Evolutionary conservation across 495 filamentous ascomycete genomes (phyloP).

Genomic region (Aspergillus olivimuriae): DNA sequence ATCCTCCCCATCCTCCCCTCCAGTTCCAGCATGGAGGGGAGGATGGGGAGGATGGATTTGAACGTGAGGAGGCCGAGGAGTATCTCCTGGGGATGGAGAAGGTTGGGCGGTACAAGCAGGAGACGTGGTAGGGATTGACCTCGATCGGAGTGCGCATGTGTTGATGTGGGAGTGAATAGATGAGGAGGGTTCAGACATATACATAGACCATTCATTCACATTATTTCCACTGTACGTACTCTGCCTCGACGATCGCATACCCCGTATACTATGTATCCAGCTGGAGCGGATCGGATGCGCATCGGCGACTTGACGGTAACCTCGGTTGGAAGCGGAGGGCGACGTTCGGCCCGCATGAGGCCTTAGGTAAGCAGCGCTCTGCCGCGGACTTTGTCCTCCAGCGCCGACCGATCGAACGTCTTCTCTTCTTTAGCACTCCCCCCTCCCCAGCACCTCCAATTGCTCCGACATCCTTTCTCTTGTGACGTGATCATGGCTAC

Average conservation of each 20-base stretch:
- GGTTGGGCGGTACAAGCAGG: slow-evolving; percentile 66
- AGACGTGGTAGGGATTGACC: slow-evolving; percentile 73
- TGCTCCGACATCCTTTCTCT: slow-evolving; percentile 2
- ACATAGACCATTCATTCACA: too few species aligned
- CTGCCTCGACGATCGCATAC: background rate
- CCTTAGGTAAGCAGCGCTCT: slow-evolving; percentile 16
- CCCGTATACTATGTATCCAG: background rate
- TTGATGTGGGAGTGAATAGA: too few species aligned
- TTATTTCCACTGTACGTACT: too few species aligned
- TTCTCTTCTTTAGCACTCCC: slow-evolving; percentile 11
- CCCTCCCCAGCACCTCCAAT: slow-evolving; percentile 7
- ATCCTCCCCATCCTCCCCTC: too few species aligned
- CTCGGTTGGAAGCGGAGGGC: slow-evolving; percentile 31
- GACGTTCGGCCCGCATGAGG: slow-evolving; percentile 36
- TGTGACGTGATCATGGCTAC: slow-evolving; percentile 57
- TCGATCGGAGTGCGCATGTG: background rate
- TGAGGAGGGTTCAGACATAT: too few species aligned
- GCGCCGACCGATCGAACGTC: slow-evolving; percentile 2
- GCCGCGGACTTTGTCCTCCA: slow-evolving; percentile 6
- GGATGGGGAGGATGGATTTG: slow-evolving; percentile 14
- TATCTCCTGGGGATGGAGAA: slow-evolving; percentile 59
- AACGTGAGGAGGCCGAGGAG: slow-evolving; percentile 47
- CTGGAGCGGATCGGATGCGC: too few species aligned
- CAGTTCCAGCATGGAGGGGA: slow-evolving; percentile 41
- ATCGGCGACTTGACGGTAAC: slow-evolving; percentile 17